Conservation (phyloP, 176 grass and related monocot genomes). For the Zoysia japonica region DNA sequence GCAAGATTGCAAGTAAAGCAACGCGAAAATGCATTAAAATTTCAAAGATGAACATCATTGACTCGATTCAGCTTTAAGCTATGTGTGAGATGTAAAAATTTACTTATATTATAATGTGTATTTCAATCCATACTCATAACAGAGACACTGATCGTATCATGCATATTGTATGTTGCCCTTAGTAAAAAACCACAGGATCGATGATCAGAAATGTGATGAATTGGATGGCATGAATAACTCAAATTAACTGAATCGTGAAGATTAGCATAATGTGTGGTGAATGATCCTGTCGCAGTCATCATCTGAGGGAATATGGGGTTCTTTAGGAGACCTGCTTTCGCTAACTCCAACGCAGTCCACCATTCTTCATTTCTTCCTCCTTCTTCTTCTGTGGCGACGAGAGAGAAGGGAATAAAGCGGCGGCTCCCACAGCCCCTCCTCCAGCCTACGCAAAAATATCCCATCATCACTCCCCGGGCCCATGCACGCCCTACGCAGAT, state of each 20-base stretch:
- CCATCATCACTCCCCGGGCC: conserved; percentile 50
- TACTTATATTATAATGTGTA: too few relatives aligned
- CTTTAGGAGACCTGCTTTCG: conserved; percentile 82
- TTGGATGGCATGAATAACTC: neutral
- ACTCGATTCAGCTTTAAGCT: conserved; percentile 13
- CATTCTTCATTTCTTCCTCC: conserved; percentile 13
- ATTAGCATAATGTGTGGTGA: neutral
- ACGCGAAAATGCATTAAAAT: neutral
- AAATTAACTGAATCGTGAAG: neutral
- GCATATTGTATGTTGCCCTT: neutral
- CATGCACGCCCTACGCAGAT: conserved; percentile 14
- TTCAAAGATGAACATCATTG: conserved; percentile 3
- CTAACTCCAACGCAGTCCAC: conserved; percentile 73
- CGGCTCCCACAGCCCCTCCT: too few relatives aligned
- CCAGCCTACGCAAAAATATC: conserved; percentile 49
- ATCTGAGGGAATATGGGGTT: conserved; percentile 66
- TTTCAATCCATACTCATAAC: neutral
- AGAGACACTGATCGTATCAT: neutral
- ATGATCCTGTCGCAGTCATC: conserved; percentile 35
- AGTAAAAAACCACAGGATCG: too few relatives aligned
- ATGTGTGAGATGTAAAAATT: neutral
- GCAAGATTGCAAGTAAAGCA: neutral
- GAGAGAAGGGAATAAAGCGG: conserved; percentile 67
- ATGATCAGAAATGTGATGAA: neutral
- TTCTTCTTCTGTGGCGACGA: conserved; percentile 21